Evolutionary conservation across 768 basidiomycete species (phyloP).

Genomic region (Lentinula sp.): DNA sequence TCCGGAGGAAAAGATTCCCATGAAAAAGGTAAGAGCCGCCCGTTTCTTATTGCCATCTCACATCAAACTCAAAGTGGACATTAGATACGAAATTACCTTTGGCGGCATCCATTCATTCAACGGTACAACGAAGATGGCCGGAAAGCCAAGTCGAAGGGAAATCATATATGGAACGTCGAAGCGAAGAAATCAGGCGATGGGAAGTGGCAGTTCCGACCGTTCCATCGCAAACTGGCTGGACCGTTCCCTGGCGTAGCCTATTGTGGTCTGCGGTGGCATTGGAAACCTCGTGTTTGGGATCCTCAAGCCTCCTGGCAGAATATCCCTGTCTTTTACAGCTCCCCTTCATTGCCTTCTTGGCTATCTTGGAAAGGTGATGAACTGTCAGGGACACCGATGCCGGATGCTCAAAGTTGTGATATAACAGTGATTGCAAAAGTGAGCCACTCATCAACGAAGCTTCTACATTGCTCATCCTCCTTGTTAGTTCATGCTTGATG

Average conservation of each 20-base stretch:
- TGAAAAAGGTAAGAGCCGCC: constrained; percentile 72
- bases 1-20: constrained; percentile 91
- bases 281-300: constrained; percentile 95
- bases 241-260: constrained; percentile 78
- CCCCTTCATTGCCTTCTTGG: constrained; percentile 82
- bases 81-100: constrained; percentile 90
- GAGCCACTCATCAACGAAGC: constrained; percentile 14
- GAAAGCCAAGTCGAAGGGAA: constrained; percentile 98
- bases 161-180: constrained; percentile 98
- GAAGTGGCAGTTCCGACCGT: constrained; percentile 84
- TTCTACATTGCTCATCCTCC: constrained; percentile 6
- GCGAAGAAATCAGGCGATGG: constrained; percentile 78
- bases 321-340: constrained; percentile 72
- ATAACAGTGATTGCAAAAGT: constrained; percentile 77
- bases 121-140: constrained; percentile 99
- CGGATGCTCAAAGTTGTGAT: constrained; percentile 69
- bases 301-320: constrained; percentile 85
- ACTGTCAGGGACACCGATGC: constrained; percentile 73
- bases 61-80: constrained; percentile 9
- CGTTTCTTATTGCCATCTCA: constrained; percentile 8
- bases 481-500: constrained; percentile 62
- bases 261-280: constrained; percentile 75
- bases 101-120: constrained; percentile 90
- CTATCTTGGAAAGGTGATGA: constrained; percentile 82
- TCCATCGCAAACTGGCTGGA: constrained; percentile 83